These are phyloP conservation scores for Carnegiea gigantea DNA, from an alignment of 179 eudicot species.

Conservation along the genomic window DNA sequence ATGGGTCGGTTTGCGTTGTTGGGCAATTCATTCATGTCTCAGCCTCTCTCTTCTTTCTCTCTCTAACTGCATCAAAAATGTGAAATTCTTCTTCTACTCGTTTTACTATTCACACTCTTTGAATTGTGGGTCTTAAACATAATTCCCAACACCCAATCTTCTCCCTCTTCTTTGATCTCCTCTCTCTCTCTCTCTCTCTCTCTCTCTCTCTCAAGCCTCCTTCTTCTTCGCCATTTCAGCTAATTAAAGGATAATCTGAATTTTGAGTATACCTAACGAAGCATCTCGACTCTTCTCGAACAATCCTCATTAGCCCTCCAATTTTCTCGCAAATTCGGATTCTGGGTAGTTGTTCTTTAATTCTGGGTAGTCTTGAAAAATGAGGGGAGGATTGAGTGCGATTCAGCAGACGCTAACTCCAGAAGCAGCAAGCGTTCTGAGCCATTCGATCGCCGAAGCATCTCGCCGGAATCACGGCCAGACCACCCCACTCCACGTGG, in stretches of 20 bases:
- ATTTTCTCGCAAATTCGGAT: background rate
- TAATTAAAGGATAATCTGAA: background rate
- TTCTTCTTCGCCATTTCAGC: background rate
- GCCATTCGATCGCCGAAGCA: conserved; percentile 71
- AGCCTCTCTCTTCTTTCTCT: background rate
- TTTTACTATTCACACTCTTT: conserved; percentile 29
- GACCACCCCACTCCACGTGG: conserved; percentile 86
- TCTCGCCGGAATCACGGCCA: conserved; percentile 76
- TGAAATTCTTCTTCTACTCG: conserved; percentile 23
- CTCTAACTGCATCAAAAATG: conserved; percentile 22
- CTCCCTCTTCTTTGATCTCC: background rate
- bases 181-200: background rate
- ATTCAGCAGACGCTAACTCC: conserved; percentile 81
- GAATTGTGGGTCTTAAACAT: conserved; percentile 15
- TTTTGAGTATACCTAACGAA: background rate
- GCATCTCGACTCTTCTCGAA: background rate
- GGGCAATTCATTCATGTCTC: conserved; percentile 25
- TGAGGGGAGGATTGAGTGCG: conserved; percentile 83
- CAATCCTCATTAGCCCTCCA: background rate
- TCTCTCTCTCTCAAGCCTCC: background rate
- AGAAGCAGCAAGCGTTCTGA: conserved; percentile 60
- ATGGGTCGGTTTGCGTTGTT: conserved; percentile 45
- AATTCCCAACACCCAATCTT: background rate
- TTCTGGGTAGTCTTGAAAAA: background rate
- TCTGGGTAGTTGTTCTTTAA: background rate